Base-by-base conservation (phyloP, 257 asterid species). In the Hygrophila difformis region DNA sequence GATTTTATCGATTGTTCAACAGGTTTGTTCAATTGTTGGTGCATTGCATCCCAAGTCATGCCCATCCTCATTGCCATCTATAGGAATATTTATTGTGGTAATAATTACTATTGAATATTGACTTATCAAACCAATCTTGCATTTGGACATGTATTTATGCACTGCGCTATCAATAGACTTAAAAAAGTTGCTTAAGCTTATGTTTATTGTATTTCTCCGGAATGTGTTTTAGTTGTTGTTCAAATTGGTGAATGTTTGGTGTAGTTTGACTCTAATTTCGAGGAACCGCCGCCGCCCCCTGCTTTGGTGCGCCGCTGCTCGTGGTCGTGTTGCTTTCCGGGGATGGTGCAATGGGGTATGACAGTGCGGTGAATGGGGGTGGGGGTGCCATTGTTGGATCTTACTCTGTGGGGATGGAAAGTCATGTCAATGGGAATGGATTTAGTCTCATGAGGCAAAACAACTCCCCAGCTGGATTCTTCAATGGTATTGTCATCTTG, bases 391-490 rank as follows among this genome's bases (percentile, higher is more conserved):
- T 67, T 36, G 75, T 62, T 26, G 91, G 94, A 55, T 73, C 86
- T 55, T 75, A 73, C 52, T 59, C 73, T 2, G 57, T 73, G 36
- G 83, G 82, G 16, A 45, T 69, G 66, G 91, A 72, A 48, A 65
- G 42, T 59, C 79, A 54, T 4, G 59, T 56, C 39, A 59, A 60
- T 65, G 11, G 47, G 50, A n/a, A n/a, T n/a, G 7, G n/a, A 6
- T 68, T 84, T 0, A 72, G 53, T 77, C 94, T 87, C 48, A 51
- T 64, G 34, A 75, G 91, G 62, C 97, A 83, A 44, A 87, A 75
- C 52, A 83, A 88, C 42, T 83, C 97, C 37, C 97, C 97, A 14
- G 82, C 95, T 65, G 97, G 91, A 12, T 76, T 87, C 24, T 72
- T 83, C 67, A 50, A 68, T 59, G 97, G 97, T 87, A 4, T 9